Evolutionary conservation across 2,329 filamentous ascomycete species (phyloP).

Genomic region (Fusarium verticillioides): DNA sequence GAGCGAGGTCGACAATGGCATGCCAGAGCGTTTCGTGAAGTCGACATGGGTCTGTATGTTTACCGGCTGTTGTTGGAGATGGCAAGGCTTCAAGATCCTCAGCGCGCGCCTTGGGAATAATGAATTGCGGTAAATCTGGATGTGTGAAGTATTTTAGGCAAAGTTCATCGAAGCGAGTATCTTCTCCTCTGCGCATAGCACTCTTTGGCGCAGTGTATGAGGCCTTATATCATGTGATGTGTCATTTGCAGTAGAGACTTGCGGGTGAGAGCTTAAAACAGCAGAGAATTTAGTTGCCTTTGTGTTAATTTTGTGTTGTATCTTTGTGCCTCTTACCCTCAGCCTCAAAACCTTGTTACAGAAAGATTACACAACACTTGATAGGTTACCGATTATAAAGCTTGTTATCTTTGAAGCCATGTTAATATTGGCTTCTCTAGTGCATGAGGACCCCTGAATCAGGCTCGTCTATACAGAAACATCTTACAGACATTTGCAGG

Average conservation of each 20-base stretch:
- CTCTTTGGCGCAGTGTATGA: not conserved
- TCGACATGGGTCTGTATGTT: constrained; percentile 69
- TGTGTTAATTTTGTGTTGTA: not conserved
- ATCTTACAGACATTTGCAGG: not conserved
- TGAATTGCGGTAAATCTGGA: not conserved
- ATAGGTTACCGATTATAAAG: not conserved
- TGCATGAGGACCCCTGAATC: not conserved
- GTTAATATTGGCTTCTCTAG: not conserved
- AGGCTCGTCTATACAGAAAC: not conserved
- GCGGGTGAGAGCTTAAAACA: no score
- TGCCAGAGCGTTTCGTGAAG: constrained; percentile 62
- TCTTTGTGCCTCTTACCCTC: not conserved
- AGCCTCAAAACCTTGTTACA: not conserved
- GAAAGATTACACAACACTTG: not conserved
- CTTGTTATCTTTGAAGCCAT: not conserved
- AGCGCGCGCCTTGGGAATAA: not conserved
- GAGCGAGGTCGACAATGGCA: constrained; percentile 66
- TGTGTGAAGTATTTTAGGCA: not conserved
- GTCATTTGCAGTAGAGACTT: not conserved
- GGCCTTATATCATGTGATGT: not conserved
- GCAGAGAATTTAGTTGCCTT: no score
- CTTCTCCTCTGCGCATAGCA: not conserved
- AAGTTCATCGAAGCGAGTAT: not conserved
- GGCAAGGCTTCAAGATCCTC: not conserved
- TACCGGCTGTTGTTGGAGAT: constrained; percentile 43